Evolutionary conservation across 257 asterid genomes (phyloP), one percentile per base, ranked within the genome.

Genomic region (Eucommia ulmoides): DNA sequence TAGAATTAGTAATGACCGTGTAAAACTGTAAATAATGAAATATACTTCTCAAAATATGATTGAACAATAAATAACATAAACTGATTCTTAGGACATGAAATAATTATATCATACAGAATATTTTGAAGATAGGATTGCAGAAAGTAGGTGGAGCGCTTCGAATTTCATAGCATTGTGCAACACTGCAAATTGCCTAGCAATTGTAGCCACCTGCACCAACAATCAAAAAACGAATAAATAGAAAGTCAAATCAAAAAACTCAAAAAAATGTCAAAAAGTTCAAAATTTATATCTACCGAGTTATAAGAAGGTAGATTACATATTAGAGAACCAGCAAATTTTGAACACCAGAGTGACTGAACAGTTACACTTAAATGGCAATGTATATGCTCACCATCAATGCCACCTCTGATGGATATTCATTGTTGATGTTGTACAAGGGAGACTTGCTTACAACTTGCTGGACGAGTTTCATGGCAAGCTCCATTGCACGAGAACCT

Each of bases 61-160:
- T n/a, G n/a, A n/a, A n/a, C n/a, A n/a, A n/a, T 6, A 26, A 26
- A 6, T 26, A 33, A 8, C 10, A 33, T 9, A 33, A 33, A 33
- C 10, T 17, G 12, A 33, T 33, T 33, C 42, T 33, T 33, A 8
- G 1, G 38, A 54, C 23, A 41, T 41, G 56, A 51, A 20, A 52
- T 26, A 55, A 52, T 35, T 2, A 22, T 45, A 38, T 42, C 72
- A 29, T 82, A 89, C 98, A 38, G 92, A 74, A 71, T 68, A 66
- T 55, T 55, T 60, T 49, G 89, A 80, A 56, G 92, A 82, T 3
- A 89, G 64, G 62, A 85, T 73, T 45, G 74, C 58, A 12, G 84
- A 78, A 57, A 89, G 83, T 41, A 85, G 73, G 67, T 82, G 83
- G 62, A 89, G 96, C 0, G 82, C 84, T 67, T 82, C 93, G 70